A percentile compares a stretch with the other conserved stretches of the same genome.
Evolutionary conservation across 23 red algal species (phyloP).

Genomic region (Gracilaria vermiculophylla): DNA sequence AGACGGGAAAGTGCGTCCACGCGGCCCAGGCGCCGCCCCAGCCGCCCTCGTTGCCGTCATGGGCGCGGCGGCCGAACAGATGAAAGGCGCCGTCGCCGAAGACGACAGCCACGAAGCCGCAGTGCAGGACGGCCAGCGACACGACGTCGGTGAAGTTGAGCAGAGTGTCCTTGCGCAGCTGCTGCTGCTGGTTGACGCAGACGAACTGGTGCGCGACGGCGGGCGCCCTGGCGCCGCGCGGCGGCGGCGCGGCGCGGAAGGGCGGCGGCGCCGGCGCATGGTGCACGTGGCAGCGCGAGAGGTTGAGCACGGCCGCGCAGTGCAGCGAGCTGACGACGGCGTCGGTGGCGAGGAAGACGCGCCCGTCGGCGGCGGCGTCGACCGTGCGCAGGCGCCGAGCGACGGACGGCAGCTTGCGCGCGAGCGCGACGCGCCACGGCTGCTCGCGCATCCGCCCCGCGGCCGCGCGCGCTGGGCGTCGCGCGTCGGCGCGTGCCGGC

Average conservation of each 20-base stretch:
- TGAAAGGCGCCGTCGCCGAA: neutral
- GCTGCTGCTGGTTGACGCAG: neutral
- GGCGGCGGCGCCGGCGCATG: neutral
- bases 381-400: neutral
- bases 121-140: neutral
- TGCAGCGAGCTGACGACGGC: neutral
- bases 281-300: neutral
- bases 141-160: neutral
- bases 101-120: neutral
- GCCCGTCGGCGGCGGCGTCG: neutral
- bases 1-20: neutral
- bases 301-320: neutral
- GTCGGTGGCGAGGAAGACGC: neutral
- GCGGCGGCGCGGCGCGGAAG: neutral
- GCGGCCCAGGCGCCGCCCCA: neutral
- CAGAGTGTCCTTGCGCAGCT: neutral
- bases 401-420: slow-evolving; percentile 17
- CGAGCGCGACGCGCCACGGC: neutral
- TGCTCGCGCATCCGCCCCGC: too few relatives aligned
- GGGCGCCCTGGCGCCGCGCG: neutral
- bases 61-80: neutral
- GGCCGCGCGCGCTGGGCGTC: too few relatives aligned
- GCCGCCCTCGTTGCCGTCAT: neutral
- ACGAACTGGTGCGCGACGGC: neutral
- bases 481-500: too few relatives aligned